Base-by-base conservation (phyloP, 2,329 filamentous ascomycete genomes). In the Cladorrhinum sp. region DNA sequence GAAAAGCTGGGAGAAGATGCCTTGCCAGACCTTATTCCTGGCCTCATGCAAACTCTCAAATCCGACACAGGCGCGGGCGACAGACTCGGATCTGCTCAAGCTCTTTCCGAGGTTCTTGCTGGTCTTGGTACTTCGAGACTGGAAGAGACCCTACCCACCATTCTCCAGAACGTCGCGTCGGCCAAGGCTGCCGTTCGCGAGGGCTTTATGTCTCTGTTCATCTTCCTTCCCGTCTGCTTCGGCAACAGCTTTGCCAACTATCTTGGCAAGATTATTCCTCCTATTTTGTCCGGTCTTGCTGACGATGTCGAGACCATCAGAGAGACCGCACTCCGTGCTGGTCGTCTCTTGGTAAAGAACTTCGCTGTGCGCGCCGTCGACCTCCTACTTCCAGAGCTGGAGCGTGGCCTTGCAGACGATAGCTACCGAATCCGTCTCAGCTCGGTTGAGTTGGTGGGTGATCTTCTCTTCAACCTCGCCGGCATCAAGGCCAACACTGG, bases 161-260 rank as follows among this genome's bases (percentile, higher is more conserved):
- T 99, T 68, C 78, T 99, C 45, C 93, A 98, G 71, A 99, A 99
- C 70, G 93, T 96, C 66, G 88, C 92, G 67, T 98, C 93, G 69
- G 86, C 89, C 67, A 97, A 96, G 76, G 74, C 95, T 18, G 87
- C 92, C 58, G 92, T 99, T 65, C 88, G 95, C 69, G 95, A 99
- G 80, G 95, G 95, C 50, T 99, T 99, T 79, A 99, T 99, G 95
- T 97, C 95, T 7, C 84, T 99, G 45, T 99, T 99, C 77, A 98
- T 99, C 67, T 99, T 97, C 84, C 86, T 99, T 78, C 95, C 95
- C 12, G 95, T 96, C 57, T 99, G 95, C 78, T 99, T 99, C 70
- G 95, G 95, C 70, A 99, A 99, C 82, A 96, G 93, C 75, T 99
- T 99, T 71, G 90, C 95, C 68, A 92, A 92, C 72, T 99, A 99